Evolutionary conservation across 495 filamentous ascomycete species (phyloP), one percentile per base, ranked within the genome.

Genomic region (Extremus antarcticus): DNA sequence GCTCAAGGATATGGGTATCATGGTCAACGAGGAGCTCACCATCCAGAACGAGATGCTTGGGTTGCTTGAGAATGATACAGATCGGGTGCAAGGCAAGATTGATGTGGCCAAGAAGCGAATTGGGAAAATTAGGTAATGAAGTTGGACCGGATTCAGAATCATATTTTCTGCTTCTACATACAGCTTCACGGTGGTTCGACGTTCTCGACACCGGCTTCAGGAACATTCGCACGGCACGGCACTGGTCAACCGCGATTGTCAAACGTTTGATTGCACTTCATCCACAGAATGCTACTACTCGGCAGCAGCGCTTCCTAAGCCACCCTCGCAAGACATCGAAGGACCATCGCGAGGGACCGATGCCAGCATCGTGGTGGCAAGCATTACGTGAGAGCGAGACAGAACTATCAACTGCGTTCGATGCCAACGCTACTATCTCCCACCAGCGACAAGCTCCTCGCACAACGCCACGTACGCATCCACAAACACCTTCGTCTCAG

Each of bases 1-100:
- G 61, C 88, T 95, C 76, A 84, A 78, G 70, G 87, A 95, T 74
- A 81, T 97, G 73, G 92, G 89, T 0, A 70, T 86, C 47, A 78
- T 80, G 43, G 95, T 97, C 57, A 78, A 90, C 63, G 79, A 86
- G 56, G 94, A 98, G 72, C 71, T 97, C 64, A 81, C 83, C 63
- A 66, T 84, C 51, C 92, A 98, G 74, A 90, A 84, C 65, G 80
- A 84, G 62, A 78, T 95, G 80, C 70, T 98, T 59, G 78, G 77
- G 23, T 59, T 85, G 68, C 63, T 91, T 35, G 85, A 90, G 68
- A 75, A 85, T 63, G 88, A 95, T 74, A 78, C 80, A 3, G 82
- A 85, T 0, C 78, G 83, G 48, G 70, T 92, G 45, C 77, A 78
- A 47, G 76, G 78, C 61, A 98, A 98, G 77, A 71, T 95, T 53